These are phyloP conservation scores for Fusarium sp. DNA, from an alignment of 2,329 filamentous ascomycete species.

Conservation along the genomic window DNA sequence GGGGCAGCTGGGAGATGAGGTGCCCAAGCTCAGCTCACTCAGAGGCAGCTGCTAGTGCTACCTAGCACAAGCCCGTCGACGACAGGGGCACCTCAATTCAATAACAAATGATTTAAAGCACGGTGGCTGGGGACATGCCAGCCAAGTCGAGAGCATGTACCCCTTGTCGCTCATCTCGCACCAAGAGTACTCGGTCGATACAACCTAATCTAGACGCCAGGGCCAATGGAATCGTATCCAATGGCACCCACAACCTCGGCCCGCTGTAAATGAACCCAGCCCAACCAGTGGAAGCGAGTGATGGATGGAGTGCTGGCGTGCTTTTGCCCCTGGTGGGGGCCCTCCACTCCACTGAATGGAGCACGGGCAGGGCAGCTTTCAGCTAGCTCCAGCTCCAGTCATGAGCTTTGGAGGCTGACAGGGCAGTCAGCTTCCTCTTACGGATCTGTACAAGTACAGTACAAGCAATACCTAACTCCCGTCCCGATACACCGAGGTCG, in stretches of 20 bases:
- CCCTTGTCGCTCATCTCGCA: background rate
- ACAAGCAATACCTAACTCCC: too few species aligned
- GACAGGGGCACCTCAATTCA: conserved; percentile 19
- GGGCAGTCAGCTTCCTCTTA: conserved; percentile 29
- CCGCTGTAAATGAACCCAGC: conserved; percentile 18
- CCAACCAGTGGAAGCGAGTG: background rate
- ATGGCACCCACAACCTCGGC: conserved; percentile 28
- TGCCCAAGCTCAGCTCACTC: conserved; percentile 38
- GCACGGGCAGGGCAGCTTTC: conserved; percentile 5
- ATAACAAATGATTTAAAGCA: conserved; percentile 2
- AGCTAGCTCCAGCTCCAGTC: conserved; percentile 14
- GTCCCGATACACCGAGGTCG: too few species aligned
- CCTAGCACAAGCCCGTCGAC: conserved; percentile 7
- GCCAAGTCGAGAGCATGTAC: conserved; percentile 23
- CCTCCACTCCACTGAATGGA: conserved; percentile 12
- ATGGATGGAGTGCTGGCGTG: conserved; percentile 3
- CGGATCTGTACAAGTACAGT: background rate
- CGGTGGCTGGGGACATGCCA: conserved; percentile 32
- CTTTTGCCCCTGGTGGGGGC: conserved; percentile 36
- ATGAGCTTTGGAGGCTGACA: conserved; percentile 8
- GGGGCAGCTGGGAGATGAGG: conserved; percentile 35
- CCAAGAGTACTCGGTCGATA: conserved; percentile 17
- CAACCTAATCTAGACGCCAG: conserved; percentile 1
- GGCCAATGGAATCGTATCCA: too few species aligned
- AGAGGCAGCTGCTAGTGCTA: conserved; percentile 17